Conservation (phyloP, 495 filamentous ascomycete genomes). For the Bryoglossum gracile region DNA sequence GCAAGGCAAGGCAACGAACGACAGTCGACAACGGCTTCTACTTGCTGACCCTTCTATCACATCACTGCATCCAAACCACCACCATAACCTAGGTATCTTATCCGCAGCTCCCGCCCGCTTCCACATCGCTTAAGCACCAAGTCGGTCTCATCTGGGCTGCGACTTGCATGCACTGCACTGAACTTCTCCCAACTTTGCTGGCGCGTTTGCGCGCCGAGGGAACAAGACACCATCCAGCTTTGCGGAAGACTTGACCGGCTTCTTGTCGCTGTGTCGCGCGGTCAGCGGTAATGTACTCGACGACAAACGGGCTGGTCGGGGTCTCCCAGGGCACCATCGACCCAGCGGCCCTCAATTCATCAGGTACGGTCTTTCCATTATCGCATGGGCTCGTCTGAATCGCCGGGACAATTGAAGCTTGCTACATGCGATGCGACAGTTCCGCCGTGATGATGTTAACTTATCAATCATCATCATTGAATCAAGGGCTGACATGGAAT, state of each 20-base stretch:
- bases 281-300: slow-evolving; percentile 17
- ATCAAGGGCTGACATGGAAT: slow-evolving; percentile 8
- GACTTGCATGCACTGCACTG: not conserved
- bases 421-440: slow-evolving; percentile 12
- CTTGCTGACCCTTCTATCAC: too few species aligned
- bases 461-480: slow-evolving; percentile 17
- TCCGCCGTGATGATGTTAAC: slow-evolving; percentile 21
- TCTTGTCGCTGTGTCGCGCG: slow-evolving; percentile 17
- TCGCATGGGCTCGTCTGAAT: not conserved
- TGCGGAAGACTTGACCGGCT: slow-evolving; percentile 8
- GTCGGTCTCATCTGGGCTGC: too few species aligned
- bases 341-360: slow-evolving; percentile 49
- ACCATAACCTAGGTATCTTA: too few species aligned
- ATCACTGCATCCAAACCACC: too few species aligned
- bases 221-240: slow-evolving; percentile 1
- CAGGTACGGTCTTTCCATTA: slow-evolving; percentile 27
- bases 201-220: slow-evolving; percentile 19
- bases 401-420: slow-evolving; percentile 2
- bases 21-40: too few species aligned
- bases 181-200: slow-evolving; percentile 6
- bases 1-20: too few species aligned
- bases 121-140: not conserved
- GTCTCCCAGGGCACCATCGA: slow-evolving; percentile 75
- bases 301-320: slow-evolving; percentile 49
- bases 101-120: too few species aligned